These are phyloP conservation scores for Tagetes patula DNA, from an alignment of 129 eudicot species.

Conservation along the genomic window DNA sequence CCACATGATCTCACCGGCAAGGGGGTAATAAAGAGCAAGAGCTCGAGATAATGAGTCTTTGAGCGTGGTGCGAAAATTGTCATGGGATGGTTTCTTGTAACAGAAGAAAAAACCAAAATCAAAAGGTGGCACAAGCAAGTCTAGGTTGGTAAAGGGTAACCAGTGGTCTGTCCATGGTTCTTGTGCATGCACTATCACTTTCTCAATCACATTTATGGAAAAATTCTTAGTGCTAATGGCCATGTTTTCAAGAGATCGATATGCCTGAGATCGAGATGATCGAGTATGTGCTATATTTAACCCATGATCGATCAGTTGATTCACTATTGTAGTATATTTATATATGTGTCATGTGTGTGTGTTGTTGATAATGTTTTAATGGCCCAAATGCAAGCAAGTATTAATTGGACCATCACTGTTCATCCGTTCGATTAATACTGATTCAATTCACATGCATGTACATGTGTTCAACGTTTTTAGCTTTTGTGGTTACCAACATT, in stretches of 20 bases:
- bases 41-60: constrained; percentile 47
- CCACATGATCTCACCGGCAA: constrained; percentile 35
- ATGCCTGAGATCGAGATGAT: no score
- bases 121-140: constrained; percentile 47
- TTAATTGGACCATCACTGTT: no score
- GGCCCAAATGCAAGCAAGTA: no score
- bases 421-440: no score
- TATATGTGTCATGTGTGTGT: no score
- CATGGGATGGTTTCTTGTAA: constrained; percentile 36
- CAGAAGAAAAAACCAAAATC: constrained; percentile 50
- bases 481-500: no score
- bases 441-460: no score
- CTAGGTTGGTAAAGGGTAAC: constrained; percentile 55
- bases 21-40: constrained; percentile 34
- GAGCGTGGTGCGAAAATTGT: constrained; percentile 20
- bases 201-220: constrained; percentile 28
- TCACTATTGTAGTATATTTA: no score
- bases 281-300: no score
- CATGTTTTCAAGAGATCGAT: background rate
- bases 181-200: constrained; percentile 39
- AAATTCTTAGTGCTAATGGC: background rate
- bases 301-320: no score
- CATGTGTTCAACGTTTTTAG: no score
- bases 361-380: no score
- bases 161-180: constrained; percentile 40